Evolutionary conservation across 106 monocot species (phyloP).

Genomic region (Allium fistulosum): DNA sequence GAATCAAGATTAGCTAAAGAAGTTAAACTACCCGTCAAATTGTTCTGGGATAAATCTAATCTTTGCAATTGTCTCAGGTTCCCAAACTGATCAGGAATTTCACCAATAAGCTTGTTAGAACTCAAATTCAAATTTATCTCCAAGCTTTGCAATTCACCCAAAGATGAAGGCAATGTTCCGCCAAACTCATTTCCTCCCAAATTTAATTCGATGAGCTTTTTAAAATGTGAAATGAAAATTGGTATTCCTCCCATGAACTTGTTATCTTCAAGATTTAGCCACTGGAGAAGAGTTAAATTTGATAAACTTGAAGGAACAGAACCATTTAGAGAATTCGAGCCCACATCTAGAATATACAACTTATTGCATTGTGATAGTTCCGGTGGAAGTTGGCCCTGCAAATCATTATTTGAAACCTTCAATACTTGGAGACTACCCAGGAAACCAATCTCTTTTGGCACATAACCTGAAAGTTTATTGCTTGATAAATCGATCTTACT

Average conservation of each 20-base stretch:
- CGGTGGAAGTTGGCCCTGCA: slow-evolving; percentile 51
- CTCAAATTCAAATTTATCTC: slow-evolving; percentile 56
- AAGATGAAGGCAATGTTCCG: slow-evolving; percentile 58
- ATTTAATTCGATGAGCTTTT: slow-evolving; percentile 35
- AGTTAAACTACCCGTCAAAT: slow-evolving; percentile 47
- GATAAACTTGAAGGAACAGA: slow-evolving; percentile 32
- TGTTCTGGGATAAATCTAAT: slow-evolving; percentile 77
- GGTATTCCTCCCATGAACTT: slow-evolving; percentile 64
- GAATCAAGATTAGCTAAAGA: slow-evolving; percentile 28
- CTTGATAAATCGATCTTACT: slow-evolving; percentile 46
- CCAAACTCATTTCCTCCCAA: slow-evolving; percentile 64
- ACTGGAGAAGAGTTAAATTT: slow-evolving; percentile 28
- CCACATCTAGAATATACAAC: slow-evolving; percentile 45
- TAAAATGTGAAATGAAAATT: slow-evolving; percentile 33
- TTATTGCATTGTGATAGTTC: slow-evolving; percentile 44
- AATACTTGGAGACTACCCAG: slow-evolving; percentile 38
- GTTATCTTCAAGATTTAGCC: slow-evolving; percentile 42
- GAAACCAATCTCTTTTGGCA: slow-evolving; percentile 52
- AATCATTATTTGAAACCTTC: slow-evolving; percentile 45
- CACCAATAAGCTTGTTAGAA: slow-evolving; percentile 49
- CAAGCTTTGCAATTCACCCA: slow-evolving; percentile 37
- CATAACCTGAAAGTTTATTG: slow-evolving; percentile 48
- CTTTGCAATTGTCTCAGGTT: slow-evolving; percentile 35
- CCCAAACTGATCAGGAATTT: slow-evolving; percentile 25
- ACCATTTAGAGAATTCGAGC: slow-evolving; percentile 67